Percentiles rank a stretch among this genome's conserved stretches.
phyloP scores from a whole-genome alignment of 345 rosid species.

The Linum tenue region DNA sequence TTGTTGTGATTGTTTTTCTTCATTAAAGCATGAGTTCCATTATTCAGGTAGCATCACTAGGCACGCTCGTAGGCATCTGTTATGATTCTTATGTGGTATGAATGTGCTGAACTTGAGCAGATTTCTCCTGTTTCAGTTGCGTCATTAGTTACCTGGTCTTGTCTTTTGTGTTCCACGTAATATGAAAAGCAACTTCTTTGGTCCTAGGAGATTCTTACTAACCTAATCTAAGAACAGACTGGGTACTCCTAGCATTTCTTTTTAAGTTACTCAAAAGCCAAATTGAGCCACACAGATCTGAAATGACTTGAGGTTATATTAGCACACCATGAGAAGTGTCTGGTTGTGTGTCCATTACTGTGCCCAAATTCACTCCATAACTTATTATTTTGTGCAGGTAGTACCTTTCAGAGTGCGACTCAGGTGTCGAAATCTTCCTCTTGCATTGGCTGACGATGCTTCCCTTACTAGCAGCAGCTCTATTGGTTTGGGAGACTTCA shows the following conservation, averaged over 20 bases:
- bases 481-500: slow-evolving; percentile 15
- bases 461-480: slow-evolving; percentile 24
- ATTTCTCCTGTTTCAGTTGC: background rate
- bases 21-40: background rate
- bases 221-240: background rate
- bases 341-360: background rate
- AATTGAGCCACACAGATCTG: background rate
- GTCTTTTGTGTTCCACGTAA: background rate
- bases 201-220: too few relatives aligned
- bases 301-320: background rate
- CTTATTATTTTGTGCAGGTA: slow-evolving; percentile 26
- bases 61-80: background rate
- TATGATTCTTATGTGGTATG: too few relatives aligned
- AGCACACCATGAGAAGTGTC: background rate
- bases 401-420: slow-evolving; percentile 49
- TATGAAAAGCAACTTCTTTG: too few relatives aligned
- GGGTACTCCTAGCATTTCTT: too few relatives aligned
- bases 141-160: background rate
- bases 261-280: background rate
- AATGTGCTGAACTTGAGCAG: background rate
- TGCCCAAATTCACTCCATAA: background rate
- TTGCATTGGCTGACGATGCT: slow-evolving; percentile 19
- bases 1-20: background rate
- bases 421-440: slow-evolving; percentile 48
- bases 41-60: background rate